Conservation (phyloP, 352 stramenopile species). For the Globisporangium iwayamae region DNA sequence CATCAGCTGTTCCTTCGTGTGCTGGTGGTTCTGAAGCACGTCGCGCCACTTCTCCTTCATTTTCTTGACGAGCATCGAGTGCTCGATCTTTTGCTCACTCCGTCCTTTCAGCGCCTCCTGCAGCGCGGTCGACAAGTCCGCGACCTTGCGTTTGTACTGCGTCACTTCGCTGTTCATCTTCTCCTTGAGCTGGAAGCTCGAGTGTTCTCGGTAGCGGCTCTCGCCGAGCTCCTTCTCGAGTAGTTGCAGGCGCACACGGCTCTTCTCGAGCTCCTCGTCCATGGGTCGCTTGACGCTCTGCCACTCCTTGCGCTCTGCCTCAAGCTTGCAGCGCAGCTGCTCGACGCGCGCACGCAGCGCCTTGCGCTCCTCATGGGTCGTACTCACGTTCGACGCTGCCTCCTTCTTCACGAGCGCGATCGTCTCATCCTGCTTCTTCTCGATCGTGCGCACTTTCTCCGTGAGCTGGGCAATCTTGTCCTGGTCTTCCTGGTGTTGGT, state of each 20-base stretch:
- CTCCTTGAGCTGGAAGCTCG: conserved; percentile 66
- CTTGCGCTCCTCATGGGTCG: conserved; percentile 67
- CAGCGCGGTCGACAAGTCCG: conserved; percentile 45
- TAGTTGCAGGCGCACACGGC: conserved; percentile 37
- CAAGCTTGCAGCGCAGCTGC: conserved; percentile 59
- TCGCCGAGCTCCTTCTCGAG: conserved; percentile 72
- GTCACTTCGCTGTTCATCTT: conserved; percentile 52
- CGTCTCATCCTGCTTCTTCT: conserved; percentile 65
- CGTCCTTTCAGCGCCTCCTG: conserved; percentile 40
- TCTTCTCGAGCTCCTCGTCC: conserved; percentile 52
- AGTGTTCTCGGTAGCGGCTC: conserved; percentile 53
- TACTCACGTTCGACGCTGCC: conserved; percentile 43
- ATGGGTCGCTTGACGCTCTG: conserved; percentile 46
- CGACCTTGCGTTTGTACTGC: conserved; percentile 54
- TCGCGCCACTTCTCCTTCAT: conserved; percentile 76
- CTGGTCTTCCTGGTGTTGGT: conserved; percentile 74
- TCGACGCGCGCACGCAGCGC: conserved; percentile 61
- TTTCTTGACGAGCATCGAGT: conserved; percentile 35
- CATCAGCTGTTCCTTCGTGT: conserved; percentile 49
- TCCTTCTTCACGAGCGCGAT: conserved; percentile 56
- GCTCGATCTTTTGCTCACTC: conserved; percentile 47
- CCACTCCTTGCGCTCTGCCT: conserved; percentile 71
- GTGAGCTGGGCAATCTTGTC: conserved; percentile 38
- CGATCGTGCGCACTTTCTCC: conserved; percentile 50
- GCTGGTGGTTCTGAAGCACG: conserved; percentile 33